phyloP scores from a whole-genome alignment of 2,329 filamentous ascomycete species.

The Cordyceps fumosorosea region DNA sequence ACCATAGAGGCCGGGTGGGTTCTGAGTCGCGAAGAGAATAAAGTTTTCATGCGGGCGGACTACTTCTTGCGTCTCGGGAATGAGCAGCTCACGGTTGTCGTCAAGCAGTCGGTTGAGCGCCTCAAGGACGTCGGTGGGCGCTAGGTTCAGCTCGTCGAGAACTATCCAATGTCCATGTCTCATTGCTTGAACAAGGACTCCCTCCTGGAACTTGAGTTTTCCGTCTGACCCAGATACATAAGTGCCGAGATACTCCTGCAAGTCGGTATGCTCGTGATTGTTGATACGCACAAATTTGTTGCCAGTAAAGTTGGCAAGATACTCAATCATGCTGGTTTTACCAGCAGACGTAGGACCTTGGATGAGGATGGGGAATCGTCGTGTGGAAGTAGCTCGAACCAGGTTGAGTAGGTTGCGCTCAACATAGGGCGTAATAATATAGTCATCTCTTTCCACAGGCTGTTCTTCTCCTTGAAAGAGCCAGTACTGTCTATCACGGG shows the following conservation, averaged over 20 bases:
- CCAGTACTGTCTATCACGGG: conserved; percentile 73
- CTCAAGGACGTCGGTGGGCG: conserved; percentile 93
- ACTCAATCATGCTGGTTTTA: conserved; percentile 99
- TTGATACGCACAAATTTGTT: conserved; percentile 99
- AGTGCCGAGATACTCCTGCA: conserved; percentile 95
- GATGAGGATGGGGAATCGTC: conserved; percentile 86
- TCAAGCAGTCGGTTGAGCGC: conserved; percentile 92
- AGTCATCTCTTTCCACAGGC: conserved; percentile 68
- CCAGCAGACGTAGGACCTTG: conserved; percentile 96
- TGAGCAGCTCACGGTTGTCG: conserved; percentile 90
- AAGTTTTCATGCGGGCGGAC: conserved; percentile 91
- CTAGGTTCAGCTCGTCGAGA: conserved; percentile 92
- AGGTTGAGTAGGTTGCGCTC: conserved; percentile 92
- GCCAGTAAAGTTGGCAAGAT: conserved; percentile 90
- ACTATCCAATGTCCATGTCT: conserved; percentile 96
- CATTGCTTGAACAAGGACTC: conserved; percentile 85
- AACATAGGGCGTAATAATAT: conserved; percentile 94
- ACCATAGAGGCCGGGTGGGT: conserved; percentile 90
- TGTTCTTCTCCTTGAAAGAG: conserved; percentile 66
- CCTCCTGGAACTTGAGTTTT: conserved; percentile 84
- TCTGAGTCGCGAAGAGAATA: conserved; percentile 97
- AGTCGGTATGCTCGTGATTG: conserved; percentile 97
- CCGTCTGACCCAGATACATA: conserved; percentile 85
- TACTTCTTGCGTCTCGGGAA: conserved; percentile 93
- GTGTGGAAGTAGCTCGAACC: conserved; percentile 85